Evolutionary conservation across 2,329 filamentous ascomycete species (phyloP).

Genomic region (Aspergillus sp.): DNA sequence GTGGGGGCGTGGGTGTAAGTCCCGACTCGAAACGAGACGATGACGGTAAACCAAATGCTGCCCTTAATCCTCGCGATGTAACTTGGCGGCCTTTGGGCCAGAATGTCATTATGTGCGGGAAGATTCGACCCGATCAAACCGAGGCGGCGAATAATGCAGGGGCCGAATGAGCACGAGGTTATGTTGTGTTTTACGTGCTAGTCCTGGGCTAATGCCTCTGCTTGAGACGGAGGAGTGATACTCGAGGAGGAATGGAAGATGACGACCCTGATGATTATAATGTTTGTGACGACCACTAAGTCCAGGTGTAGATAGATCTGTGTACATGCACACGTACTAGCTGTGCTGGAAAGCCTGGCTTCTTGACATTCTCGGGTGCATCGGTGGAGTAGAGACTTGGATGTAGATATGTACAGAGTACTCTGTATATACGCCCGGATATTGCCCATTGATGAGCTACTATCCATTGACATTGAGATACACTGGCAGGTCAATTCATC

Average conservation of each 20-base stretch:
- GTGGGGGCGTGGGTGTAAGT: constrained; percentile 69
- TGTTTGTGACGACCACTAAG: not conserved
- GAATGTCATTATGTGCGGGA: constrained; percentile 75
- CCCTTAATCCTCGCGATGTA: constrained; percentile 58
- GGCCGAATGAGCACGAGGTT: not conserved
- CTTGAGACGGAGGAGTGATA: not conserved
- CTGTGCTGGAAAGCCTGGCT: too few relatives aligned
- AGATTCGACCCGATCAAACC: constrained; percentile 30
- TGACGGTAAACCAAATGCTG: constrained; percentile 48
- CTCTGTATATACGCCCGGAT: too few relatives aligned
- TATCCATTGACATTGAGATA: too few relatives aligned
- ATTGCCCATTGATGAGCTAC: too few relatives aligned
- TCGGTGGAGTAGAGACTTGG: too few relatives aligned
- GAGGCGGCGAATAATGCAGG: constrained; percentile 2
- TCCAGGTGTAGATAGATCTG: not conserved
- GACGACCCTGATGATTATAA: not conserved
- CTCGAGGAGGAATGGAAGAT: not conserved
- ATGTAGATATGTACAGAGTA: not conserved
- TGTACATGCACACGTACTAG: not conserved
- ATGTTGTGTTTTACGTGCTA: too few relatives aligned
- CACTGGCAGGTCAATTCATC: too few relatives aligned
- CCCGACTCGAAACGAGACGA: constrained; percentile 52
- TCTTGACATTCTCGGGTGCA: too few relatives aligned
- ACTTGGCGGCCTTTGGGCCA: constrained; percentile 71
- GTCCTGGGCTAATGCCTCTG: too few relatives aligned